Evolutionary conservation across 2,329 filamentous ascomycete genomes (phyloP).

Genomic region (Blastomyces emzantsi): DNA sequence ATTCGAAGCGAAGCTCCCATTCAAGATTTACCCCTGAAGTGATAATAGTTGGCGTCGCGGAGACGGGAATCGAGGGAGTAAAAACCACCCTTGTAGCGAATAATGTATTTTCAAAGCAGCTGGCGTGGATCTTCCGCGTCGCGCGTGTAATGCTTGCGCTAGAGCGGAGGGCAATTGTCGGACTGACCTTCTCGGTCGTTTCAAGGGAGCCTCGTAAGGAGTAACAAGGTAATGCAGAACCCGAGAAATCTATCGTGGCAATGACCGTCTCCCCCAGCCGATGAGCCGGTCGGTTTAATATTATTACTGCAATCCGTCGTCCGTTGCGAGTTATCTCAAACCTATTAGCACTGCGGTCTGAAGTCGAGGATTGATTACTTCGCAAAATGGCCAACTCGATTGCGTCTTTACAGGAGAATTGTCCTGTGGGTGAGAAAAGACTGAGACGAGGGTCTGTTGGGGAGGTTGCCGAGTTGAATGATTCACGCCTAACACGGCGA

Average conservation of each 20-base stretch:
- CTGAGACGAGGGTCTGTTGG: conserved; percentile 54
- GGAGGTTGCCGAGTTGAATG: conserved; percentile 56
- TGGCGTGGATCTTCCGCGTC: conserved; percentile 71
- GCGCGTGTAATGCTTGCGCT: conserved; percentile 78
- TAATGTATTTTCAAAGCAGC: conserved; percentile 70
- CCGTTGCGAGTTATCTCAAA: conserved; percentile 93
- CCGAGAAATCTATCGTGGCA: conserved; percentile 73
- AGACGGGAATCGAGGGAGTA: conserved; percentile 69
- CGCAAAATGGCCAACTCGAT: conserved; percentile 86
- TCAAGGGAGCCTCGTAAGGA: conserved; percentile 77
- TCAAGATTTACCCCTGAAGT: conserved; percentile 80
- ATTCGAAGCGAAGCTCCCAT: conserved; percentile 87
- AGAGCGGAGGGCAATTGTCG: conserved; percentile 71
- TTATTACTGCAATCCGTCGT: conserved; percentile 82
- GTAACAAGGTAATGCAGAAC: conserved; percentile 72
- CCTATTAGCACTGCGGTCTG: conserved; percentile 76
- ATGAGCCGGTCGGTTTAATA: conserved; percentile 80
- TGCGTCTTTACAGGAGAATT: conserved; percentile 60
- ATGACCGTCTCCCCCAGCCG: conserved; percentile 80
- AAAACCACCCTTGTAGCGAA: conserved; percentile 74
- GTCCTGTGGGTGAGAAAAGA: conserved; percentile 35
- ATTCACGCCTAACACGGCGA: conserved; percentile 45
- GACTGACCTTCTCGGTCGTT: conserved; percentile 73
- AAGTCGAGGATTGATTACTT: conserved; percentile 58
- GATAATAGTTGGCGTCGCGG: conserved; percentile 81